Conservation (phyloP, 148 eudicot species). For the Mesembryanthemum crystallinum region DNA sequence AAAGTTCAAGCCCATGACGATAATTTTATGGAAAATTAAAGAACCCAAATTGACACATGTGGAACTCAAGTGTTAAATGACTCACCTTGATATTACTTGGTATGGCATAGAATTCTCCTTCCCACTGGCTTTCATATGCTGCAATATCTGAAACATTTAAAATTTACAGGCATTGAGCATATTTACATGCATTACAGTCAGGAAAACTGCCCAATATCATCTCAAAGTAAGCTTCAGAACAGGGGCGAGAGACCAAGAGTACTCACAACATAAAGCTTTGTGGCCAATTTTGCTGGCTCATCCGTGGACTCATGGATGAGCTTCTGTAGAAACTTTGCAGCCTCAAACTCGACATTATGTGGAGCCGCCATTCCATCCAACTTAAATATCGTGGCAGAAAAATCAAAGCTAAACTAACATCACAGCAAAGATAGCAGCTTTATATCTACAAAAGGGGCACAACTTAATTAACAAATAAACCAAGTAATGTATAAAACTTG, state of each 20-base stretch:
- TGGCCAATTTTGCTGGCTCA: constrained; percentile 93
- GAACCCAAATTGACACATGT: not conserved
- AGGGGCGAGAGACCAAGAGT: constrained; percentile 6
- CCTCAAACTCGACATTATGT: constrained; percentile 85
- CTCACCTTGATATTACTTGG: constrained; percentile 93
- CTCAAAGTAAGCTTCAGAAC: not conserved
- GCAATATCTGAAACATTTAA: constrained; percentile 59
- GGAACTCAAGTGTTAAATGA: not conserved
- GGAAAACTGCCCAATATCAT: not conserved
- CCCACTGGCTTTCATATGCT: constrained; percentile 94
- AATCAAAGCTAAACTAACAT: not conserved
- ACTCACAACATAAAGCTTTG: constrained; percentile 86
- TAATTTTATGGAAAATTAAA: not conserved
- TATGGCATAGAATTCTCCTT: constrained; percentile 92
- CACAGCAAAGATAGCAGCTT: not conserved
- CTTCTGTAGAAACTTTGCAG: constrained; percentile 92
- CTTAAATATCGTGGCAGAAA: too few relatives aligned
- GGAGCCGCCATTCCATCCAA: constrained; percentile 49
- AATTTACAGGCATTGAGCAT: not conserved
- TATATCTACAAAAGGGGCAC: not conserved
- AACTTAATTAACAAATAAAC: too few relatives aligned
- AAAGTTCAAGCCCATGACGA: not conserved
- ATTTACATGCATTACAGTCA: not conserved
- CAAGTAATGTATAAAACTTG: too few relatives aligned
- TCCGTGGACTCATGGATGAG: constrained; percentile 95